These are phyloP conservation scores for Thalassiosira mediterranea DNA, from an alignment of 352 stramenopile genomes.

Conservation along the genomic window DNA sequence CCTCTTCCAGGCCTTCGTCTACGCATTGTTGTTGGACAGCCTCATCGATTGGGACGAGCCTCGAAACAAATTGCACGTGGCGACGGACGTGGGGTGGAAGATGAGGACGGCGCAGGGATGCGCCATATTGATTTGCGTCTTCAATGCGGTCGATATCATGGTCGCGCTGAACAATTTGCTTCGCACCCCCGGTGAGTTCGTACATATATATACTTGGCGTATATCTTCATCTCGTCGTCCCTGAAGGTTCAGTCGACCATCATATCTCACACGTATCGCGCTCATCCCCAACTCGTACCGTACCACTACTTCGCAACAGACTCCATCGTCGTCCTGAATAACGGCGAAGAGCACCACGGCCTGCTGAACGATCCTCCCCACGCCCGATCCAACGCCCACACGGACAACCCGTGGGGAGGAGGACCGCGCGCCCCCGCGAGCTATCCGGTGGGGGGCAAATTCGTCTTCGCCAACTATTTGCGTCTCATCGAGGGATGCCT, in stretches of 20 bases:
- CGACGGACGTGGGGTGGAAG: background rate
- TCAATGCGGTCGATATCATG: conserved; percentile 8
- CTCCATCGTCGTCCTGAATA: background rate
- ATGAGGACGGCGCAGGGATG: conserved; percentile 13
- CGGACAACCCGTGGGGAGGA: background rate
- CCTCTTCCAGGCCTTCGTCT: conserved; percentile 13
- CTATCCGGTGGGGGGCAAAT: background rate
- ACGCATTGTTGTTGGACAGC: conserved; percentile 5
- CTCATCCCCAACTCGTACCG: no score
- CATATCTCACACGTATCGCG: no score
- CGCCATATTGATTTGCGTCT: conserved; percentile 4
- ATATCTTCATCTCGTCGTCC: no score
- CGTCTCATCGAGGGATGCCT: conserved; percentile 17
- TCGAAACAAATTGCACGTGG: conserved; percentile 3
- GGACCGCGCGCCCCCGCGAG: background rate
- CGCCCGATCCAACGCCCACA: no score
- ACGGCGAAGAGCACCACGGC: no score
- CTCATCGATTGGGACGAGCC: conserved; percentile 4
- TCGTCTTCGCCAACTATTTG: conserved; percentile 6
- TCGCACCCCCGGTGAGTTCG: no score
- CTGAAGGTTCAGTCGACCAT: no score
- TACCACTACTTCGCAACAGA: no score
- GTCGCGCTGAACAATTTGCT: conserved; percentile 21
- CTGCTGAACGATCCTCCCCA: no score
- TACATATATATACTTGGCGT: no score